Evolutionary conservation across 768 basidiomycete genomes (phyloP).

Genomic region (Lactarius akahatsu): DNA sequence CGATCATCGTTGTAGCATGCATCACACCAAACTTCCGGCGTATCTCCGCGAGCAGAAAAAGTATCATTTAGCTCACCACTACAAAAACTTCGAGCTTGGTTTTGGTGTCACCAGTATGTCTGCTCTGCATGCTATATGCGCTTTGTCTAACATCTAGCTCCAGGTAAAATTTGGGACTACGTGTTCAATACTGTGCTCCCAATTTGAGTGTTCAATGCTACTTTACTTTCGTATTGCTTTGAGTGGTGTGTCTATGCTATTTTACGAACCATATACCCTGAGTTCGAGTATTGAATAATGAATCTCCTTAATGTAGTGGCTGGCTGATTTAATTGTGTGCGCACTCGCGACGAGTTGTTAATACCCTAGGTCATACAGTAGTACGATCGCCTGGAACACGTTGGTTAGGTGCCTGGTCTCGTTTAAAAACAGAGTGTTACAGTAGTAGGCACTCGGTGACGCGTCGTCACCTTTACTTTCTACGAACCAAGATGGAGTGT

Average conservation of each 20-base stretch:
- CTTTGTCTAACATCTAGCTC: conserved; percentile 15
- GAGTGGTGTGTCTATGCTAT: neutral
- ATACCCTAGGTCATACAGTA: neutral
- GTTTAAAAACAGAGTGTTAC: neutral
- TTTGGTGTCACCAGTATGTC: conserved; percentile 90
- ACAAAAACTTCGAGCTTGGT: conserved; percentile 97
- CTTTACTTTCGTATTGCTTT: neutral
- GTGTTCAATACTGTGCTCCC: conserved; percentile 82
- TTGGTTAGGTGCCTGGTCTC: neutral
- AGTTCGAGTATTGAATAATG: neutral
- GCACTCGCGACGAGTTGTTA: neutral
- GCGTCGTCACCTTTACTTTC: conserved; percentile 15
- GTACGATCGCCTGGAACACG: neutral
- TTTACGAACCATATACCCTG: conserved; percentile 13
- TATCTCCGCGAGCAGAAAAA: conserved; percentile 94
- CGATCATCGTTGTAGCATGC: conserved; percentile 49
- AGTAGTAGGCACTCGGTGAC: conserved; percentile 12
- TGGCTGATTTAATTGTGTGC: neutral
- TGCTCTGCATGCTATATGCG: neutral
- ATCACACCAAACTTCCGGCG: conserved; percentile 81
- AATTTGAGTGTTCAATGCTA: conserved; percentile 42
- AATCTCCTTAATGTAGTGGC: neutral
- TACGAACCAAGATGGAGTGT: conserved; percentile 64
- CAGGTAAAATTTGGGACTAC: conserved; percentile 92
- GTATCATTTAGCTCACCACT: conserved; percentile 97